Conservation (phyloP, 83 land plant species). For the Diphasiastrum complanatum region DNA sequence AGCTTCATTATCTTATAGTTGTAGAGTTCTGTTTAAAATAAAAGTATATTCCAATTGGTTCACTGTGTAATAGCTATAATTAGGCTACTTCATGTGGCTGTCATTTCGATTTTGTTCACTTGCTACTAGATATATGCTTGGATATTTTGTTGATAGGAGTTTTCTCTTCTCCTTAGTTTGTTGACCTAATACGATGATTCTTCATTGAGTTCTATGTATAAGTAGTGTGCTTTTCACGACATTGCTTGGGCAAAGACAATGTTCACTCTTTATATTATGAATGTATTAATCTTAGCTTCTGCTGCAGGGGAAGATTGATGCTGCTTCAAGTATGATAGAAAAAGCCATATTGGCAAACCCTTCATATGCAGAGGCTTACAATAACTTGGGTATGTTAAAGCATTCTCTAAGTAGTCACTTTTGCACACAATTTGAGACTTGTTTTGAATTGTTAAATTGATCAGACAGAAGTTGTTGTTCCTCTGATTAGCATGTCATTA, state of each 20-base stretch:
- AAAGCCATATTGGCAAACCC: slow-evolving; percentile 92
- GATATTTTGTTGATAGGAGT: too few relatives aligned
- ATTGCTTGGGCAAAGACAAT: too few relatives aligned
- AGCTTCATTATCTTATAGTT: background rate
- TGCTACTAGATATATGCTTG: too few relatives aligned
- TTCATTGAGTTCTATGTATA: too few relatives aligned
- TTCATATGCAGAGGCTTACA: slow-evolving; percentile 95
- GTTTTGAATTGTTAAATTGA: too few relatives aligned
- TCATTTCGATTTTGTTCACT: too few relatives aligned
- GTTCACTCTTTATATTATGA: background rate
- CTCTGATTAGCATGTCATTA: too few relatives aligned
- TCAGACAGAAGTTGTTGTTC: too few relatives aligned
- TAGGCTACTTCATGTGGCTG: too few relatives aligned
- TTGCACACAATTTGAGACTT: slow-evolving; percentile 5
- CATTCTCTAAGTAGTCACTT: background rate
- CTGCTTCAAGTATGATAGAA: slow-evolving; percentile 94
- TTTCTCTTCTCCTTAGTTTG: too few relatives aligned
- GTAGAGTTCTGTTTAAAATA: background rate
- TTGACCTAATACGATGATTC: too few relatives aligned
- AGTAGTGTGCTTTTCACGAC: too few relatives aligned
- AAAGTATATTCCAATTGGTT: background rate
- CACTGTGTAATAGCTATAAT: slow-evolving; percentile 1
- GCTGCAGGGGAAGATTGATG: slow-evolving; percentile 93
- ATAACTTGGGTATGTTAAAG: slow-evolving; percentile 65
- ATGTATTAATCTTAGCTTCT: slow-evolving; percentile 1